Base-by-base conservation (phyloP, 306 rosid species). In the Acacia acuminata region DNA sequence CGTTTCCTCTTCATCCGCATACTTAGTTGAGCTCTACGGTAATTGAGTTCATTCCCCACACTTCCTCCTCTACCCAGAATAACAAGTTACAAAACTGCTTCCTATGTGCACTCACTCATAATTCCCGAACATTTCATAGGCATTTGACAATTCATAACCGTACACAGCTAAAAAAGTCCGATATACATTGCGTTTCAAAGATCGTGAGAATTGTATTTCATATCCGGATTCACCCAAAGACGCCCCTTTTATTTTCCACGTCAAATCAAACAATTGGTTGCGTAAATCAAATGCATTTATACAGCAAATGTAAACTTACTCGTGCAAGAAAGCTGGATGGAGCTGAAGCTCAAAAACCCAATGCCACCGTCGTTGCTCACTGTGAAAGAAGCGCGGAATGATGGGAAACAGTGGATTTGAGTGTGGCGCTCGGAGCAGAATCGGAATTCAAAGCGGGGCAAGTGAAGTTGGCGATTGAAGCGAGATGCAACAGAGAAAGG, bases 251-350 rank as follows among this genome's bases (percentile, higher is more conserved):
- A 72, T 53, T 40, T n/a, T 27, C 77, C 66, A 34, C 72, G 45
- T 24, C 76, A 40, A 83, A 79, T 83, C 79, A 71, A 69, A 73
- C 27, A 73, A 48, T 50, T 3, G 6, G 17, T 32, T 50, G 44
- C 27, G 27, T 4, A 16, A 50, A 73, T 14, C 15, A 17, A 27
- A 30, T 10, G 17, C 43, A 73, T 73, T 14, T 11, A 30, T 50
- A 27, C 30, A 50, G 63, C 17, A 50, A 73, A 51, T 0, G 42
- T 30, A 50, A 50, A 50, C 77, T 73, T 48, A 73, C 77, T 56
- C 64, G 38, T 30, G 47, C 9, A 45, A 45, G 19, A 43, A 81
- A 81, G 84, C 79, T 76, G 82, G 75, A 80, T 36, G 63, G 56
- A 76, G 81, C 61, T n/a, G 70, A 13, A 76, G 65, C 32, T 75